Percentiles rank a stretch among this genome's conserved stretches.
Evolutionary conservation across 768 basidiomycete genomes (phyloP).

Genomic region (Scleroderma citrinum): DNA sequence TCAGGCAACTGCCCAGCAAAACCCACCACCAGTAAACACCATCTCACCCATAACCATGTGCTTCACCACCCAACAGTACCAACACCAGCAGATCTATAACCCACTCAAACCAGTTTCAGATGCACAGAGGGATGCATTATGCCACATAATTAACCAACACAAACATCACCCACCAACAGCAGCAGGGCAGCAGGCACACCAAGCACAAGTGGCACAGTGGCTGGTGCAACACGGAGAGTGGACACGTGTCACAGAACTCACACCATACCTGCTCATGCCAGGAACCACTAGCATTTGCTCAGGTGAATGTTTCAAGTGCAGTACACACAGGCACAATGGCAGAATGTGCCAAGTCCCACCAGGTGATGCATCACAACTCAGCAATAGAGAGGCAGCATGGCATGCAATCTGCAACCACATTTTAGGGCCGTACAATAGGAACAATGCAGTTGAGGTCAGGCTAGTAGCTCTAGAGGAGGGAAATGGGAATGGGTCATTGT

Average conservation of each 20-base stretch:
- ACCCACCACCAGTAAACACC: too few species aligned
- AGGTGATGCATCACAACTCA: too few species aligned
- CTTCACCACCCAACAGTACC: background rate
- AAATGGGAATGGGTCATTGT: background rate
- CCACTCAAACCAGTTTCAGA: background rate
- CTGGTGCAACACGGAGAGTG: background rate
- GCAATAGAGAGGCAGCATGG: background rate
- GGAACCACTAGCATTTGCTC: background rate
- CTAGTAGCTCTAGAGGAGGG: background rate
- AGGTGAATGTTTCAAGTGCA: background rate
- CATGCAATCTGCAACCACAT: background rate
- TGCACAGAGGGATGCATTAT: background rate
- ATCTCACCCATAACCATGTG: background rate
- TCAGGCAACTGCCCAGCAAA: background rate
- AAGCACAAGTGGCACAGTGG: background rate
- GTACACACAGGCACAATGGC: background rate
- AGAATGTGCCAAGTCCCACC: background rate
- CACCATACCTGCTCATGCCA: background rate
- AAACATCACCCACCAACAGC: background rate
- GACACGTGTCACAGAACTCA: background rate
- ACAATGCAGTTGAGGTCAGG: background rate
- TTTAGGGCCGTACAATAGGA: background rate
- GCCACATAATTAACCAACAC: background rate
- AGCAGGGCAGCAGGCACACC: background rate
- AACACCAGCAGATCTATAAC: background rate